Conservation (phyloP, 164 flowering plant species). For the Magnolia officinalis region DNA sequence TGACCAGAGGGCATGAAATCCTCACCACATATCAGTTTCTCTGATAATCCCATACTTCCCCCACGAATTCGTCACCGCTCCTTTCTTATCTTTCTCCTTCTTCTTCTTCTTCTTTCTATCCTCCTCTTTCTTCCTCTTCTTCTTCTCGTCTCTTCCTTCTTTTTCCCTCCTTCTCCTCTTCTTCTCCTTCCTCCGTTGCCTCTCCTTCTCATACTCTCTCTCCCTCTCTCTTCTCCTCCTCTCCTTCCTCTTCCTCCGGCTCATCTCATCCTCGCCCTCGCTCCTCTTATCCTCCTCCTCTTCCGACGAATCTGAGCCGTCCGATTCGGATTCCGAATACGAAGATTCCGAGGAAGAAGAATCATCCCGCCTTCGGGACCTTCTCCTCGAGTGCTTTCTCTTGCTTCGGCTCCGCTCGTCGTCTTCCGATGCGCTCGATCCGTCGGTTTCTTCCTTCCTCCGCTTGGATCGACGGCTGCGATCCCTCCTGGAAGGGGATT, state of each 20-base stretch:
- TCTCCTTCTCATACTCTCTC: conserved; percentile 30
- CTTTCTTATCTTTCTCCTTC: conserved; percentile 50
- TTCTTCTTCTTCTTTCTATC: conserved; percentile 46
- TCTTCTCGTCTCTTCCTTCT: conserved; percentile 19
- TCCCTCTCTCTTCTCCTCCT: conserved; percentile 19
- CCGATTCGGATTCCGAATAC: conserved; percentile 19
- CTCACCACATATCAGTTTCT: conserved; percentile 96
- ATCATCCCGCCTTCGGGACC: conserved; percentile 7
- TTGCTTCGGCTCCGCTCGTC: conserved; percentile 2
- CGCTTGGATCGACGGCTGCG: conserved; percentile 21
- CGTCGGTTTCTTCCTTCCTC: conserved; percentile 19
- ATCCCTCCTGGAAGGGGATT: conserved; percentile 16
- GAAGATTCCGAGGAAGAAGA: conserved; percentile 8
- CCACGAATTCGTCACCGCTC: conserved; percentile 87
- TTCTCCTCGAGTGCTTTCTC: conserved; percentile 1
- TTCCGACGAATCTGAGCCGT: conserved; percentile 14
- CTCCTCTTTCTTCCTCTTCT: conserved; percentile 22
- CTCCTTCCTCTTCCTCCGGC: conserved; percentile 17
- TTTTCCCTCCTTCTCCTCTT: conserved; percentile 18
- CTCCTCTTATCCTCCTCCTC: conserved; percentile 7
- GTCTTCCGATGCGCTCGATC: conserved; percentile 7
- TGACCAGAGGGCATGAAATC: neutral
- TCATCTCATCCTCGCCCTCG: conserved; percentile 10
- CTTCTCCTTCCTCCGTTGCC: conserved; percentile 15
- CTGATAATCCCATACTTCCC: conserved; percentile 85